Base-by-base conservation (phyloP, 176 grass and related monocot genomes). In the Paspalum notatum region DNA sequence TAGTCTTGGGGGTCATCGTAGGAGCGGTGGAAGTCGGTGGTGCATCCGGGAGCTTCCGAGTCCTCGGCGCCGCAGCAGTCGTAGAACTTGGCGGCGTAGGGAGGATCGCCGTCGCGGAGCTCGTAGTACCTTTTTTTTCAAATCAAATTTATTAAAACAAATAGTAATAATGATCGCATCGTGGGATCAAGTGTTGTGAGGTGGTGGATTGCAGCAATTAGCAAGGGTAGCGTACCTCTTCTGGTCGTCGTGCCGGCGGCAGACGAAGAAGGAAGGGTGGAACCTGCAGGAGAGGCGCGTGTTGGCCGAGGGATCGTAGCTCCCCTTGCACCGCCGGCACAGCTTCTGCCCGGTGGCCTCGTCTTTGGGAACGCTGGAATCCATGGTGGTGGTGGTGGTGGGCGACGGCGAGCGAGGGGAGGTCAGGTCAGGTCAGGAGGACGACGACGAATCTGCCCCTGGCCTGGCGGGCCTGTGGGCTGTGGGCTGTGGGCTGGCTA, bases 41-140 rank as follows among this genome's bases (percentile, higher is more conserved):
- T 47, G 78, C 91, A 97, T 51, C 94, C 91, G 39, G 75, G 38
- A 1, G 94, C 89, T 57, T 92, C 80, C 4, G 89, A 86, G 86
- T 97, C 91, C 85, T 97, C 94, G 12, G 94, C 91, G 71, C 91
- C 94, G 57, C 91, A 97, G 76, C 94, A 97, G 71, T 94, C 94
- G 50, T 92, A 94, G 68, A 94, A 94, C 69, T 85, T 97, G 72
- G 91, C 91, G 32, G 89, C 91, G 83, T 92, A 97, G 8, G 91
- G 94, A 2, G 91, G 94, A 5, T 94, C 94, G 74, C 85, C 85
- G 7, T 91, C 85, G 69, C 85, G 80, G 50, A 94, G 94, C 55
- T 97, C 85, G 54, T 94, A 94, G 80, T 97, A 94, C 81, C 90
- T 96, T n/a, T n/a, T n/a, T n/a, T n/a, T n/a, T n/a, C n/a, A n/a